Evolutionary conservation across 495 filamentous ascomycete genomes (phyloP), one percentile per base, ranked within the genome.

Genomic region (Aspergillus ostianus): DNA sequence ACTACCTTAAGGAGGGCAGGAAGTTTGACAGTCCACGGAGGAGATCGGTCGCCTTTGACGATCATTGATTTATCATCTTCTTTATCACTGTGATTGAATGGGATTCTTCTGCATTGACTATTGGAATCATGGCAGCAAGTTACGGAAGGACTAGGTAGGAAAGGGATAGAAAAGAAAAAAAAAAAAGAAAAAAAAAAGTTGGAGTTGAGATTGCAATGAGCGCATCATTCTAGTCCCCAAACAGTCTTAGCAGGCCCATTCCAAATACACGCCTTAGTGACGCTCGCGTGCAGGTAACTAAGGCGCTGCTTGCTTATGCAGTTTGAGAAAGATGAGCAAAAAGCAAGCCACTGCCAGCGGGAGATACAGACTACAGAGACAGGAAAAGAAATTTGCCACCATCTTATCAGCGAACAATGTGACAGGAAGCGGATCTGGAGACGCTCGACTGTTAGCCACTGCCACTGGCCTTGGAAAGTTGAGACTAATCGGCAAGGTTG

Each of bases 351-450:
- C 23, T 26, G 23, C 23, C 23, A 26, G 47, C 6, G 29, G 27
- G 18, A 30, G 36, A 19, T 36, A 18, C 2, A 26, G n/a, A n/a
- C n/a, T n/a, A 2, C 23, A 26, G 23, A 7, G 52, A 54, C n/a
- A 29, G n/a, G 32, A 10, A 13, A 32, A 41, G 29, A 23, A 21
- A 51, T 53, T 67, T 55, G 64, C 56, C 61, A 64, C 65, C 59
- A 67, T 67, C 65, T 67, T 64, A 67, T 67, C 65, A 63, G 51
- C 52, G n/a, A 57, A 27, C 47, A 21, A 57, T 41, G 36, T 17
- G 3, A 15, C 36, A 41, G 36, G 15, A 48, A 48, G n/a, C 47
- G 18, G 23, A 26, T 49, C 23, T 49, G 18, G 23, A 26, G 52
- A 45, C 26, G 50, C n/a, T 30, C 23, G 30, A 46, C 41, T 54